Base-by-base conservation (phyloP, 2,329 filamentous ascomycete genomes). In the Alternaria burnsii region DNA sequence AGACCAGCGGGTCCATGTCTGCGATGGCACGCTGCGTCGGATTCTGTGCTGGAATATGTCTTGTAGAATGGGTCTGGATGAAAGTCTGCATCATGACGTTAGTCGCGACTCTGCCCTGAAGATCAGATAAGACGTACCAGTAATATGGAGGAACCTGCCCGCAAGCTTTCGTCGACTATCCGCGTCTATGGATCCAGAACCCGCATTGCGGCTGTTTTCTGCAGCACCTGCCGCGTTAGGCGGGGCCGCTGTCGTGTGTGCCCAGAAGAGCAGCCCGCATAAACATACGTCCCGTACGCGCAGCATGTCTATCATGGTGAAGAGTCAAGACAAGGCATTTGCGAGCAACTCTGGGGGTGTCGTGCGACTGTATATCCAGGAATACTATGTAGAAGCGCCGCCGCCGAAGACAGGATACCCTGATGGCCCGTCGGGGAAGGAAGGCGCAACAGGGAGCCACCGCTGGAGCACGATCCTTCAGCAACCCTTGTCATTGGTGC, bases 11-110 rank as follows among this genome's bases (percentile, higher is more conserved):
- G 82, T 12, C 95, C 95, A 60, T 87, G 82, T 60, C 89, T 89
- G 57, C 89, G 86, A 75, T 99, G 95, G 79, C 95, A 99, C 62
- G 90, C 89, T 64, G 86, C 80, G 30, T 87, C 85, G 68, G 87
- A 84, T 38, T 86, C 83, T 44, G 91, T 91, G 24, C 91, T 91
- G 11, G 92, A 87, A 77, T 94, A 90, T 8, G 86, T 79, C 78
- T 92, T 89, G 84, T 97, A 99, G 79, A 92, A 91, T 43, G 88
- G 87, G 78, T 99, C 95, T 47, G 93, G 93, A 74, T 99, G 95
- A 70, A 98, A 86, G 81, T 99, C 95, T 97, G 55, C 44, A 57
- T 12, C 20, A 52, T 41, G 44, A 36, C 53, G 57, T 62, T 41
- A 65, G 55, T 22, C 43, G 46, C 46, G 22, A 24, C 42, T 5